Conservation (phyloP, 2,329 filamentous ascomycete species). For the Escovopsis sp. region DNA sequence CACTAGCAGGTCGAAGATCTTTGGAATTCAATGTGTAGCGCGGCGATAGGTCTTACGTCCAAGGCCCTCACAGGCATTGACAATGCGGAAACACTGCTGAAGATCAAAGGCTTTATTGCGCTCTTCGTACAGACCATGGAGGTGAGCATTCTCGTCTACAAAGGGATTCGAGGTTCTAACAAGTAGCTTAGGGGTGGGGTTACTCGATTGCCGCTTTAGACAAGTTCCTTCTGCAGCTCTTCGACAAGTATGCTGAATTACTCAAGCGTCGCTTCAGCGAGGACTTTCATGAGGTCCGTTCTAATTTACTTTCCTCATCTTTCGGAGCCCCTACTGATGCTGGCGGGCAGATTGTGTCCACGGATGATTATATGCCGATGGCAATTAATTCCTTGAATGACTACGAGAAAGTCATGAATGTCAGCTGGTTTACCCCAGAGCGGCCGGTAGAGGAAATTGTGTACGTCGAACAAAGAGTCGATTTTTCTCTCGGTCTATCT, state of each 20-base stretch:
- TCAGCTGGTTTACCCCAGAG: slow-evolving; percentile 90
- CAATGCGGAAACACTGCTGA: slow-evolving; percentile 80
- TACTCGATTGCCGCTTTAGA: slow-evolving; percentile 76
- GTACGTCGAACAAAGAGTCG: slow-evolving; percentile 29
- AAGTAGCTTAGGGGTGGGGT: slow-evolving; percentile 72
- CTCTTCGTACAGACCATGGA: slow-evolving; percentile 98
- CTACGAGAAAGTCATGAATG: slow-evolving; percentile 88
- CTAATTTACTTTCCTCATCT: not conserved
- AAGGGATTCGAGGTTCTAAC: slow-evolving; percentile 36
- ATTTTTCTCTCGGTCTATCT: not conserved
- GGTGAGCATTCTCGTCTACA: slow-evolving; percentile 30
- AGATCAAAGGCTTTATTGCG: slow-evolving; percentile 84
- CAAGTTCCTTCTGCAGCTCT: slow-evolving; percentile 71
- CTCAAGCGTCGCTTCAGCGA: slow-evolving; percentile 85
- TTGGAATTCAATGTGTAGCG: slow-evolving; percentile 96
- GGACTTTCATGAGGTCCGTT: slow-evolving; percentile 73
- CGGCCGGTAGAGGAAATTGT: slow-evolving; percentile 60
- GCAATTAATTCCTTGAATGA: slow-evolving; percentile 80
- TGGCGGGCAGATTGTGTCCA: slow-evolving; percentile 49
- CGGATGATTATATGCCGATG: slow-evolving; percentile 99
- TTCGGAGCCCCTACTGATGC: not conserved
- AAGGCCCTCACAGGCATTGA: slow-evolving; percentile 65
- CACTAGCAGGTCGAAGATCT: slow-evolving; percentile 69
- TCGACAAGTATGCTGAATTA: slow-evolving; percentile 85
- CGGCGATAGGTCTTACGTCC: slow-evolving; percentile 67